Percentiles rank a stretch among this genome's conserved stretches.
Evolutionary conservation across 176 grass and related monocot species (phyloP).

Genomic region (Tuctoria greenei): DNA sequence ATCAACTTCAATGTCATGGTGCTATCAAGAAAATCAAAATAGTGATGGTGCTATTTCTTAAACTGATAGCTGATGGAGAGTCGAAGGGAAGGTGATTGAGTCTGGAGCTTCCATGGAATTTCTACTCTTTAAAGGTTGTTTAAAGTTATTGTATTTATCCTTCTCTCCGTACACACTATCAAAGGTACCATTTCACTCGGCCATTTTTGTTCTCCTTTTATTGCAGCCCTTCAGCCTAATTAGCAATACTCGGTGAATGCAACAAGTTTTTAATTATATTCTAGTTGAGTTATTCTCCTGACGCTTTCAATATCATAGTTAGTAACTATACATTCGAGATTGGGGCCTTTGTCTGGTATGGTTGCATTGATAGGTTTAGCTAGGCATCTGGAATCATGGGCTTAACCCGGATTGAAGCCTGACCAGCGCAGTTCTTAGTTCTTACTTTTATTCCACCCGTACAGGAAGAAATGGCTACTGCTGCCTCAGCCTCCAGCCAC

Average conservation of each 20-base stretch:
- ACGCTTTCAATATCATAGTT: neutral
- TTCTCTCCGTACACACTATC: neutral
- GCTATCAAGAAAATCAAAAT: conserved; percentile 32
- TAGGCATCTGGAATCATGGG: neutral
- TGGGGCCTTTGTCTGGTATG: neutral
- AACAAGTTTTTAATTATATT: too few relatives aligned
- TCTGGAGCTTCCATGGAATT: neutral
- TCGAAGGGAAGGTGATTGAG: neutral
- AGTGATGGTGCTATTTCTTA: neutral
- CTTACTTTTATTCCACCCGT: neutral
- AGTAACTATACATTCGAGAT: neutral
- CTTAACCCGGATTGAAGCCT: neutral
- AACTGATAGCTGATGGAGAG: neutral
- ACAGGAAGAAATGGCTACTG: neutral
- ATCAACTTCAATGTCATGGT: conserved; percentile 42
- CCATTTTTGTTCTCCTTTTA: neutral
- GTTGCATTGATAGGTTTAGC: neutral
- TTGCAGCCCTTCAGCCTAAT: neutral
- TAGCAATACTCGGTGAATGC: neutral
- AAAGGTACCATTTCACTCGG: neutral
- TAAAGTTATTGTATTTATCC: neutral
- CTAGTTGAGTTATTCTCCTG: too few relatives aligned
- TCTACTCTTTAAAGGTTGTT: neutral
- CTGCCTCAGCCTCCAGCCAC: neutral
- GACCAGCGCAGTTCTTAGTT: neutral